These are phyloP conservation scores for Emericellopsis cladophorae DNA, from an alignment of 2,329 filamentous ascomycete species.

Conservation along the genomic window DNA sequence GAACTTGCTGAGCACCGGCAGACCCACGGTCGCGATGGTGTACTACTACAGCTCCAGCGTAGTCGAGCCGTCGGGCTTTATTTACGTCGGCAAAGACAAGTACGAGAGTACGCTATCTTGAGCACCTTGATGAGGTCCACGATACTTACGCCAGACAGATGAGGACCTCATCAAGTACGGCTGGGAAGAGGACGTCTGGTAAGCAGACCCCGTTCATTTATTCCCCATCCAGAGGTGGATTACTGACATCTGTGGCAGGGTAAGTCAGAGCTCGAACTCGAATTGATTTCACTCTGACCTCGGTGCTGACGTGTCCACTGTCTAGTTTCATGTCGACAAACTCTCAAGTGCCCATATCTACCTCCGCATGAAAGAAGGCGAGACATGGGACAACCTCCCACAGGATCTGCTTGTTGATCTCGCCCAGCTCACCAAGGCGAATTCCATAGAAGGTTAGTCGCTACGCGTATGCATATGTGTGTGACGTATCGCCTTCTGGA, in stretches of 20 bases:
- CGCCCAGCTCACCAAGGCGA: constrained; percentile 96
- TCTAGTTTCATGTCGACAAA: constrained; percentile 91
- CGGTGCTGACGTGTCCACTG: neutral
- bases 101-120: constrained; percentile 66
- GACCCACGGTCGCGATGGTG: constrained; percentile 51
- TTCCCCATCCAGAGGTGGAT: constrained; percentile 12
- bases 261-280: neutral
- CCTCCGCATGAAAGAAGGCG: constrained; percentile 65
- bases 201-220: constrained; percentile 12
- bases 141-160: constrained; percentile 41
- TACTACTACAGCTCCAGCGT: constrained; percentile 88
- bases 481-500: neutral
- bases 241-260: neutral
- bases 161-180: constrained; percentile 93
- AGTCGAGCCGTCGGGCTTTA: constrained; percentile 69
- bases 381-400: constrained; percentile 75
- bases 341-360: constrained; percentile 95
- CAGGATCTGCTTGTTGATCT: constrained; percentile 68
- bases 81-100: constrained; percentile 98
- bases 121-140: constrained; percentile 1
- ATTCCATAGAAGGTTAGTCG: constrained; percentile 80
- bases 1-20: too few relatives aligned
- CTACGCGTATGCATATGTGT: constrained; percentile 1
- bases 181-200: constrained; percentile 94
- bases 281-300: neutral